Conservation (phyloP, 2,329 filamentous ascomycete genomes). For the Thelonectria rubi region DNA sequence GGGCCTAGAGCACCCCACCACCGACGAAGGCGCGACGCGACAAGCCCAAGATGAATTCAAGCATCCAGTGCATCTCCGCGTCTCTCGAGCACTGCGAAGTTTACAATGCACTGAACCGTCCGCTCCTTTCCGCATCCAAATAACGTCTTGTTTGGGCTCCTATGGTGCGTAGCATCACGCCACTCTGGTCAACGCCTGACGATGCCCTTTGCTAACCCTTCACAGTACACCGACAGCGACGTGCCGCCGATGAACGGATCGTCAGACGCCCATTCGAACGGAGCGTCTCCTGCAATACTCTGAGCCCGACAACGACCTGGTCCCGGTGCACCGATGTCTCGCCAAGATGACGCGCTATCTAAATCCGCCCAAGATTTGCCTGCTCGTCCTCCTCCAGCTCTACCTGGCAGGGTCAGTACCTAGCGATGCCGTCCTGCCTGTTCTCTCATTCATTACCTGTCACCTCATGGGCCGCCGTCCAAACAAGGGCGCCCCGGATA, state of each 20-base stretch:
- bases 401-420: slow-evolving; percentile 79
- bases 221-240: not conserved
- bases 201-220: not conserved
- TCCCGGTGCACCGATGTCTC: not conserved
- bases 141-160: not conserved
- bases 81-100: not conserved
- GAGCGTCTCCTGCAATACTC: too few relatives aligned
- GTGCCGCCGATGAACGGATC: not conserved
- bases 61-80: not conserved
- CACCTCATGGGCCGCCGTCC: slow-evolving; percentile 66
- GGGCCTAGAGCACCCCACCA: not conserved
- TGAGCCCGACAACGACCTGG: too few relatives aligned
- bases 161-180: too few relatives aligned
- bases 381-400: slow-evolving; percentile 82
- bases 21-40: not conserved
- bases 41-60: not conserved
- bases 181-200: too few relatives aligned
- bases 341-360: slow-evolving; percentile 78
- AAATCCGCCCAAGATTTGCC: slow-evolving; percentile 86
- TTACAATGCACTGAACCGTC: too few relatives aligned
- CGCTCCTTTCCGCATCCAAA: not conserved
- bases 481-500: slow-evolving; percentile 42
- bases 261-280: too few relatives aligned
- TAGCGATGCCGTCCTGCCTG: slow-evolving; percentile 73
- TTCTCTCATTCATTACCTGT: slow-evolving; percentile 81